These are phyloP conservation scores for Phytophthora megakarya DNA, from an alignment of 352 stramenopile genomes.

Conservation along the genomic window DNA sequence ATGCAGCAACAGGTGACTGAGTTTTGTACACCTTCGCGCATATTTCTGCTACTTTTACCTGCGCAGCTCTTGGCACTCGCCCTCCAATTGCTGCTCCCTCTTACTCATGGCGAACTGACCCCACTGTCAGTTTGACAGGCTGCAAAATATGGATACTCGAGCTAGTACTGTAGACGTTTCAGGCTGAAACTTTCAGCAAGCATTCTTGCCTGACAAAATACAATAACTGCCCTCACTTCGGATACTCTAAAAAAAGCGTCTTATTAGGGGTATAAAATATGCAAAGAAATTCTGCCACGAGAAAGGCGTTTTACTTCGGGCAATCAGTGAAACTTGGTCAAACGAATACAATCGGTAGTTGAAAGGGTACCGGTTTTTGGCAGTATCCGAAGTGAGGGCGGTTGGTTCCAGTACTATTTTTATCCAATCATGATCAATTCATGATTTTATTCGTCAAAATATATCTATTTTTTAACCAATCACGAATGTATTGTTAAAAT, in stretches of 20 bases:
- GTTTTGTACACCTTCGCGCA: not conserved
- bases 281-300: too few species aligned
- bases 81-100: slow-evolving; percentile 43
- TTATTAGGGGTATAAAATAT: too few species aligned
- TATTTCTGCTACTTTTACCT: slow-evolving; percentile 25
- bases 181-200: slow-evolving; percentile 11
- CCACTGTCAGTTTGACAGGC: too few species aligned
- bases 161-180: too few species aligned
- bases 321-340: too few species aligned
- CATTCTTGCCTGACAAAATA: not conserved
- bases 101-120: slow-evolving; percentile 23
- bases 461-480: not conserved
- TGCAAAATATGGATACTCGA: slow-evolving; percentile 9
- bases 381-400: too few species aligned
- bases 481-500: not conserved
- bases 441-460: slow-evolving; percentile 3
- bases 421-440: not conserved
- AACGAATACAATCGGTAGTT: too few species aligned
- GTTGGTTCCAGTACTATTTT: too few species aligned
- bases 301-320: too few species aligned
- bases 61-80: slow-evolving; percentile 40
- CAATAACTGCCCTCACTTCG: too few species aligned
- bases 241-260: too few species aligned
- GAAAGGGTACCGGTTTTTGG: too few species aligned
- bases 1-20: not conserved